Conservation (phyloP, 2,329 filamentous ascomycete species). For the Penicillium digitatum region DNA sequence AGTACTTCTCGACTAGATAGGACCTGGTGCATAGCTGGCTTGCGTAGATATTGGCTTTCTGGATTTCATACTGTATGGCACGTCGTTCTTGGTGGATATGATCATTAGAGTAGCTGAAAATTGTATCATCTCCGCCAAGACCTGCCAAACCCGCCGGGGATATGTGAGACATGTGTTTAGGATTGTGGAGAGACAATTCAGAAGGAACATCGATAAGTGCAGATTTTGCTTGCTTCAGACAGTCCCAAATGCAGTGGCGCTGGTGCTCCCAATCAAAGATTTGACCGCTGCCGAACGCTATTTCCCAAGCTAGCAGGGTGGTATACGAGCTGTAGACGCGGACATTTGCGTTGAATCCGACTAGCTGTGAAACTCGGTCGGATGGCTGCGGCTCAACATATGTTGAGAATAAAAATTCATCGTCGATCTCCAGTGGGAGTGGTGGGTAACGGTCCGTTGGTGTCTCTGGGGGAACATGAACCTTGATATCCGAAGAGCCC, state of each 20-base stretch:
- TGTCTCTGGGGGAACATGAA: constrained; percentile 72
- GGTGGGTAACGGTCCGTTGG: constrained; percentile 72
- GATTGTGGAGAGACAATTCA: constrained; percentile 58
- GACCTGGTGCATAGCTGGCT: constrained; percentile 77
- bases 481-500: constrained; percentile 65
- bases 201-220: constrained; percentile 64
- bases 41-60: constrained; percentile 84
- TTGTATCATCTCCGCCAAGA: constrained; percentile 16
- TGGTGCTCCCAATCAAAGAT: constrained; percentile 75
- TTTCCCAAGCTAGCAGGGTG: constrained; percentile 70
- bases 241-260: constrained; percentile 66
- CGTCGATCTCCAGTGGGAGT: constrained; percentile 76
- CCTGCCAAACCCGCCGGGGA: constrained; percentile 7
- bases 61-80: constrained; percentile 73
- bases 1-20: constrained; percentile 82
- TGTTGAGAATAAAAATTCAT: constrained; percentile 70
- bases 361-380: constrained; percentile 64
- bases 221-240: constrained; percentile 65
- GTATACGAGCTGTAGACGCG: constrained; percentile 79
- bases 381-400: constrained; percentile 68
- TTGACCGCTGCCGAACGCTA: constrained; percentile 74
- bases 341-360: constrained; percentile 76
- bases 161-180: constrained; percentile 5
- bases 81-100: constrained; percentile 27
- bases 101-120: constrained; percentile 29